phyloP scores from a whole-genome alignment of 2,329 filamentous ascomycete species.

The Fusarium drepaniforme region DNA sequence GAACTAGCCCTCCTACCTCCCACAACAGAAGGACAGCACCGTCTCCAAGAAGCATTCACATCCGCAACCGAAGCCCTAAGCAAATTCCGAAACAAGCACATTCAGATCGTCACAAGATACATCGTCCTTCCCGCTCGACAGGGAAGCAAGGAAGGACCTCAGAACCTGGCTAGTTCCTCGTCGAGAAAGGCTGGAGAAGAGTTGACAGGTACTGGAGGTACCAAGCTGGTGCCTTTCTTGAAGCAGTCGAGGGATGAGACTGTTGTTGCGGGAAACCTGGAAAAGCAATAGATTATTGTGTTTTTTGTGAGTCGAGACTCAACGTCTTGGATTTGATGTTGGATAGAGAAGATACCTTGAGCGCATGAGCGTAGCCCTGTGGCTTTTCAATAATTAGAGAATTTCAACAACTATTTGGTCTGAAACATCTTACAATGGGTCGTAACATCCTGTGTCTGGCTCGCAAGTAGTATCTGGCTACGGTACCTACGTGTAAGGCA shows the following conservation, averaged over 20 bases:
- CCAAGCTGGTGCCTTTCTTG: slow-evolving; percentile 87
- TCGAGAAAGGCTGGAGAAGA: slow-evolving; percentile 55
- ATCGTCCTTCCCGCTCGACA: slow-evolving; percentile 82
- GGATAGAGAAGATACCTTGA: slow-evolving; percentile 17
- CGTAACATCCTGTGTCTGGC: too few species aligned
- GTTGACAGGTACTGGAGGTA: slow-evolving; percentile 88
- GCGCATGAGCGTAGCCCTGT: slow-evolving; percentile 8
- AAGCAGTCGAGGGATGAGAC: slow-evolving; percentile 93
- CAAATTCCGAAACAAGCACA: slow-evolving; percentile 85
- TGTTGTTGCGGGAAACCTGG: slow-evolving; percentile 50
- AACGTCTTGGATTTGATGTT: not conserved
- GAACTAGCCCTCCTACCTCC: slow-evolving; percentile 70
- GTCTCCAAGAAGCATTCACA: slow-evolving; percentile 68
- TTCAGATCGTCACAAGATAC: slow-evolving; percentile 90
- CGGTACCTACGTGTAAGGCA: too few species aligned
- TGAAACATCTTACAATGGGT: not conserved
- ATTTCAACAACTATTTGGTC: not conserved
- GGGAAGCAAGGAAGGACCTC: slow-evolving; percentile 36
- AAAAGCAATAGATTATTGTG: slow-evolving; percentile 17
- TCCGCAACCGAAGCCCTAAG: slow-evolving; percentile 81
- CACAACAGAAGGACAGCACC: slow-evolving; percentile 63
- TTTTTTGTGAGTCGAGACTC: not conserved
- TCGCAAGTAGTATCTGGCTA: too few species aligned
- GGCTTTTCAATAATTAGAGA: not conserved
- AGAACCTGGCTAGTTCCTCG: slow-evolving; percentile 61